Evolutionary conservation across 164 flowering plant genomes (phyloP).

Genomic region (Chloranthus sessilifolius): DNA sequence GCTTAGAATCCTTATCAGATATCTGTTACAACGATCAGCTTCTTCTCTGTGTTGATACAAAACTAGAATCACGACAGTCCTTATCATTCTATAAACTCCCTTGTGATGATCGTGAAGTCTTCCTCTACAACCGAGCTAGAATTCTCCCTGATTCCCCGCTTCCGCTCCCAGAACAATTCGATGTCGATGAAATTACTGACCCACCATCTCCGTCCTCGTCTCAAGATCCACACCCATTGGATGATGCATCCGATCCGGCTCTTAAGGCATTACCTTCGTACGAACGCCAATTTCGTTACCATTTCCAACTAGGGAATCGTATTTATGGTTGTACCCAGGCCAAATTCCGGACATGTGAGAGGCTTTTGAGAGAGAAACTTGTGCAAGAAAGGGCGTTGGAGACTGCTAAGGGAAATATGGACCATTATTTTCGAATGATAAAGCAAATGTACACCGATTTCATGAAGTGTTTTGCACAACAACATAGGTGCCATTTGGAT

Average conservation of each 20-base stretch:
- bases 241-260: constrained; percentile 95
- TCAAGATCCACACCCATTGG: constrained; percentile 66
- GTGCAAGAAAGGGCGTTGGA: constrained; percentile 91
- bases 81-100: constrained; percentile 82
- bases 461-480: constrained; percentile 64
- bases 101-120: constrained; percentile 62
- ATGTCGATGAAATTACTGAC: constrained; percentile 37
- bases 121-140: constrained; percentile 63
- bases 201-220: constrained; percentile 57
- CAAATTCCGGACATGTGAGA: constrained; percentile 52
- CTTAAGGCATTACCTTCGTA: constrained; percentile 90
- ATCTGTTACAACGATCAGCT: constrained; percentile 69
- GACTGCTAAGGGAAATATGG: constrained; percentile 72
- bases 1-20: constrained; percentile 52
- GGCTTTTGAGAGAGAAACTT: constrained; percentile 60
- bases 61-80: constrained; percentile 59
- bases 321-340: constrained; percentile 45
- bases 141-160: constrained; percentile 52
- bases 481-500: constrained; percentile 68
- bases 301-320: constrained; percentile 63
- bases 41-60: constrained; percentile 68
- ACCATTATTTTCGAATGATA: constrained; percentile 58
- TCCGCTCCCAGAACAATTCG: constrained; percentile 57
- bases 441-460: constrained; percentile 72
- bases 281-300: constrained; percentile 81